Evolutionary conservation across 345 rosid species (phyloP).

Genomic region (Laguncularia racemosa): DNA sequence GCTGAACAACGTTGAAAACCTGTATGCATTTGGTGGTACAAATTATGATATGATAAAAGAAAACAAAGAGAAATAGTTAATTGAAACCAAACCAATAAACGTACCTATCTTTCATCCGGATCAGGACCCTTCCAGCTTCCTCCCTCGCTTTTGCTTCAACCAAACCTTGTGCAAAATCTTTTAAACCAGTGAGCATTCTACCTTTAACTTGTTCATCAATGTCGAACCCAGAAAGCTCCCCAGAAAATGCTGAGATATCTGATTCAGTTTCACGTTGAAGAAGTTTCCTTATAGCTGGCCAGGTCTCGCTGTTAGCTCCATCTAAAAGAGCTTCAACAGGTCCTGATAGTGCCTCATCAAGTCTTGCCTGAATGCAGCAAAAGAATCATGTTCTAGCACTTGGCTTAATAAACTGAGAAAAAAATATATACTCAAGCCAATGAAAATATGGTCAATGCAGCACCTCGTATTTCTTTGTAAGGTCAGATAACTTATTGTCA

Average conservation of each 20-base stretch:
- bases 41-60: constrained; percentile 1
- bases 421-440: not conserved
- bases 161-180: constrained; percentile 57
- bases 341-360: constrained; percentile 52
- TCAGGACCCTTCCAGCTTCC: constrained; percentile 70
- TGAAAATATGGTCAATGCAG: not conserved
- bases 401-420: not conserved
- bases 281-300: constrained; percentile 80
- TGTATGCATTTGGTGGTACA: constrained; percentile 16
- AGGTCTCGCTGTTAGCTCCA: constrained; percentile 68
- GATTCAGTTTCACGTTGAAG: constrained; percentile 50
- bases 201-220: constrained; percentile 43
- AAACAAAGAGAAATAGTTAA: constrained; percentile 11
- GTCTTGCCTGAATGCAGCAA: constrained; percentile 38
- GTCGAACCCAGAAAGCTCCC: constrained; percentile 65
- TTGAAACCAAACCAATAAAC: constrained; percentile 10
- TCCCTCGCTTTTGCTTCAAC: constrained; percentile 76
- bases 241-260: constrained; percentile 54
- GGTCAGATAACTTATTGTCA: constrained; percentile 60
- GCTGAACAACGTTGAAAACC: constrained; percentile 75
- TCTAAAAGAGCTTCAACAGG: constrained; percentile 81
- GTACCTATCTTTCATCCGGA: constrained; percentile 77
- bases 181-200: constrained; percentile 42
- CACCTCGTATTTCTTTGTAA: constrained; percentile 66
- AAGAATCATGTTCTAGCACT: not conserved